Percentiles rank a stretch among this genome's conserved stretches.
phyloP scores from a whole-genome alignment of 2,329 filamentous ascomycete genomes.

The Fusarium longipes region DNA sequence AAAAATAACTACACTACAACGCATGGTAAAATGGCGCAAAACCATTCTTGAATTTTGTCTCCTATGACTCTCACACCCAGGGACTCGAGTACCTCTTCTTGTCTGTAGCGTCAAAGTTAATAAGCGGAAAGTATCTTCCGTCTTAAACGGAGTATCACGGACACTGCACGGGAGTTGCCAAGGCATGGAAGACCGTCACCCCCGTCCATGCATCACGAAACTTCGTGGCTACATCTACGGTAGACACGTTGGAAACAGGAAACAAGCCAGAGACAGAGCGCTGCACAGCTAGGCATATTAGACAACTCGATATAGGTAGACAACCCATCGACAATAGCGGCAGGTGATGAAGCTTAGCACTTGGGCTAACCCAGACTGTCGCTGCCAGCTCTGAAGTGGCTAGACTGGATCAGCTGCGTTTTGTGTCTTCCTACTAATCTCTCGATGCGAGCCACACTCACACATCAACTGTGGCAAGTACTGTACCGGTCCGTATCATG shows the following conservation, averaged over 20 bases:
- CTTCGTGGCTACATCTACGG: slow-evolving; percentile 24
- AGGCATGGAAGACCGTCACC: slow-evolving; percentile 22
- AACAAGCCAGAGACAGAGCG: slow-evolving; percentile 15
- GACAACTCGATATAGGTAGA: neutral
- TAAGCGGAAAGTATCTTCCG: slow-evolving; percentile 9
- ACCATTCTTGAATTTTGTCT: neutral
- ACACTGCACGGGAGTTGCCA: slow-evolving; percentile 12
- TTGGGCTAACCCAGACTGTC: slow-evolving; percentile 13
- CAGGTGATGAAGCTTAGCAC: neutral
- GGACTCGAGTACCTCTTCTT: neutral
- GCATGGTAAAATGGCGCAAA: neutral
- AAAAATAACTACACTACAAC: neutral
- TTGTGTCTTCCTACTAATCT: slow-evolving; percentile 4
- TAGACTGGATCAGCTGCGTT: slow-evolving; percentile 12
- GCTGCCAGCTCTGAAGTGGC: slow-evolving; percentile 12
- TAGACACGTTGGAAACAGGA: slow-evolving; percentile 30
- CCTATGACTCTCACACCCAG: neutral
- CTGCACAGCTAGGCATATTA: neutral
- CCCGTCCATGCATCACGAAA: slow-evolving; percentile 15
- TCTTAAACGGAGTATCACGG: slow-evolving; percentile 31
- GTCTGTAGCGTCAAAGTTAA: neutral
- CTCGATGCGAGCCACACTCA: slow-evolving; percentile 26
- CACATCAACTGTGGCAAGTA: slow-evolving; percentile 26
- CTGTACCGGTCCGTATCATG: slow-evolving; percentile 1
- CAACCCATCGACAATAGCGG: neutral